Conservation (phyloP, 2,329 filamentous ascomycete species). For the Arthroderma uncinatum region DNA sequence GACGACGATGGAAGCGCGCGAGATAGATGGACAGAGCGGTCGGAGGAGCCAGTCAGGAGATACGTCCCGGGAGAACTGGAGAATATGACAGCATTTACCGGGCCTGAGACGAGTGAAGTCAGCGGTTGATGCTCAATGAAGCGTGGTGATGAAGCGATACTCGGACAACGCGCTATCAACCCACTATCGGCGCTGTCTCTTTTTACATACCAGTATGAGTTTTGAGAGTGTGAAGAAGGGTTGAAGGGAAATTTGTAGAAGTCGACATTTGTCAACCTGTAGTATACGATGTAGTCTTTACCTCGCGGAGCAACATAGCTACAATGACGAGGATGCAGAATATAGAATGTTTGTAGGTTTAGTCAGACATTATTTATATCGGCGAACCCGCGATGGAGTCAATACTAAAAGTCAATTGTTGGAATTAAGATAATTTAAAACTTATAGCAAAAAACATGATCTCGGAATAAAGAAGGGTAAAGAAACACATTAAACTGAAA, state of each 20-base stretch:
- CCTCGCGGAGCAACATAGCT: background rate
- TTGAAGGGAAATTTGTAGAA: constrained; percentile 27
- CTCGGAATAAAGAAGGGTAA: constrained; percentile 1
- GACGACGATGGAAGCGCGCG: constrained; percentile 44
- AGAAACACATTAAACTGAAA: constrained; percentile 8
- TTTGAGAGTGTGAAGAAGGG: constrained; percentile 34
- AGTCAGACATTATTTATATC: background rate
- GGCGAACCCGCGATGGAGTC: background rate
- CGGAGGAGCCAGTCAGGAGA: constrained; percentile 73
- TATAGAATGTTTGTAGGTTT: background rate
- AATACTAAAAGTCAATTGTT: constrained; percentile 4
- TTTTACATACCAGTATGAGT: constrained; percentile 33
- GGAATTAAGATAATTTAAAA: constrained; percentile 6
- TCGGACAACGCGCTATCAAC: background rate
- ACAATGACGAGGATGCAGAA: background rate
- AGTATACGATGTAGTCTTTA: background rate
- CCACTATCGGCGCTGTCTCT: background rate
- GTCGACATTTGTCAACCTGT: constrained; percentile 19
- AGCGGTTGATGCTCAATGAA: background rate
- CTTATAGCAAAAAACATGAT: constrained; percentile 6
- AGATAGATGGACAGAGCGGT: constrained; percentile 76
- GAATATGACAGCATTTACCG: constrained; percentile 61
- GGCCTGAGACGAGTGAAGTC: constrained; percentile 39
- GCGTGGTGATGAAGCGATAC: background rate
- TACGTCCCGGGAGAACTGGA: constrained; percentile 63